Evolutionary conservation across 2,329 filamentous ascomycete species (phyloP).

Genomic region (Eutypa lata): DNA sequence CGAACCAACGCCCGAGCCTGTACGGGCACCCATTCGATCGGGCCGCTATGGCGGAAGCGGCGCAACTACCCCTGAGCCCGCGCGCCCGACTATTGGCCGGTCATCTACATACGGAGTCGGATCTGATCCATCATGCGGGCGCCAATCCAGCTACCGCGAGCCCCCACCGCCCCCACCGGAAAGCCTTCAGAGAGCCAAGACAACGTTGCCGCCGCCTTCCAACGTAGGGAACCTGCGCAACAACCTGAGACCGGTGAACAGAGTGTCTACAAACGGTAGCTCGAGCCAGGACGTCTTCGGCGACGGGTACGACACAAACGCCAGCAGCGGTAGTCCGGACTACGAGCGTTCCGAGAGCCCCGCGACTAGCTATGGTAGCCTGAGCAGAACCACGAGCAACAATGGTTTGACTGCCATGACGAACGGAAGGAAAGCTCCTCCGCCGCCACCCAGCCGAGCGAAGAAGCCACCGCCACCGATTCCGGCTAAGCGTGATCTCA

Average conservation of each 20-base stretch:
- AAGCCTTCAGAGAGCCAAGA: constrained; percentile 19
- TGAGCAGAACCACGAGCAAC: constrained; percentile 45
- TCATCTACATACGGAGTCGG: constrained; percentile 18
- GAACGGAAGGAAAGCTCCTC: constrained; percentile 37
- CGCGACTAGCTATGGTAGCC: constrained; percentile 53
- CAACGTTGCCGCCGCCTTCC: constrained; percentile 18
- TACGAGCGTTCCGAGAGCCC: constrained; percentile 53
- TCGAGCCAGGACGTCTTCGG: constrained; percentile 43
- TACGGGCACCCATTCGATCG: constrained; percentile 44
- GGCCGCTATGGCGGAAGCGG: constrained; percentile 25
- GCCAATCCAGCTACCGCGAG: constrained; percentile 23
- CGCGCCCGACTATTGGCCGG: constrained; percentile 24
- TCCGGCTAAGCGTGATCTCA: constrained; percentile 33
- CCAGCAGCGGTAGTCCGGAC: constrained; percentile 50
- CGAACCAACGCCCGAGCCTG: constrained; percentile 32
- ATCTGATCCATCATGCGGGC: constrained; percentile 15
- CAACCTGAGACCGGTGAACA: constrained; percentile 44
- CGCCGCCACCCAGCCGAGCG: constrained; percentile 43
- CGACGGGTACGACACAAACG: constrained; percentile 48
- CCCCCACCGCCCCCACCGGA: constrained; percentile 22
- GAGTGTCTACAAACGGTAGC: constrained; percentile 38
- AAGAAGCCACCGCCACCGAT: constrained; percentile 57
- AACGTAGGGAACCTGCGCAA: constrained; percentile 37
- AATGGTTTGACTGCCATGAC: constrained; percentile 21
- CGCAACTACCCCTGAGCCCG: constrained; percentile 23